Evolutionary conservation across 345 rosid genomes (phyloP).

Genomic region (Pugionium cornutum): DNA sequence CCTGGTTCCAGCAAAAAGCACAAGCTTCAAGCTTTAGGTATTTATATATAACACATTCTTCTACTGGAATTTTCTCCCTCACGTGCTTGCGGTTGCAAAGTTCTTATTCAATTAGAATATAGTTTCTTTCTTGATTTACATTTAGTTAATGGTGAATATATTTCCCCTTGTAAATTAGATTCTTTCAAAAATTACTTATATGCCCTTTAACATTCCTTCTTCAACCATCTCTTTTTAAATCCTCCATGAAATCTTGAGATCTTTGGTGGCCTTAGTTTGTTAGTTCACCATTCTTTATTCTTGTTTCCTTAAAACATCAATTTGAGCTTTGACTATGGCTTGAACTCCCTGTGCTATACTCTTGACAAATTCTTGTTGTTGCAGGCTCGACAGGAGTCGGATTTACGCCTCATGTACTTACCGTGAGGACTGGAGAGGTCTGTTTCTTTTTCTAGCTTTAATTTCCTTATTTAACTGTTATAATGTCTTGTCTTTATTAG

Average conservation of each 20-base stretch:
- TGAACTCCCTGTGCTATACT: background rate
- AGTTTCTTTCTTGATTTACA: slow-evolving; percentile 1
- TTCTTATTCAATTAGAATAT: slow-evolving; percentile 33
- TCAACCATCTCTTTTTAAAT: slow-evolving; percentile 1
- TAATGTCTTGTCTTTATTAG: background rate
- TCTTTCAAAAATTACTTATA: background rate
- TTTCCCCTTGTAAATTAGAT: background rate
- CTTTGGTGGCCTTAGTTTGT: background rate
- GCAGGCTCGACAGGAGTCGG: slow-evolving; percentile 62
- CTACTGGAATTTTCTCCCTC: slow-evolving; percentile 27
- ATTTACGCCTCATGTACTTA: slow-evolving; percentile 74
- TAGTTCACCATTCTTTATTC: background rate
- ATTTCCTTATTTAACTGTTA: background rate
- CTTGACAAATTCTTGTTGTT: slow-evolving; percentile 13
- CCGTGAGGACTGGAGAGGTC: slow-evolving; percentile 74
- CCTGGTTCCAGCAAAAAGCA: slow-evolving; percentile 61
- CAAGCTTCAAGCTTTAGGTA: slow-evolving; percentile 63
- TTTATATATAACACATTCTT: background rate
- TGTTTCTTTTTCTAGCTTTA: slow-evolving; percentile 7
- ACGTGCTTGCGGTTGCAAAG: slow-evolving; percentile 28
- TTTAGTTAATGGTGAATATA: slow-evolving; percentile 12
- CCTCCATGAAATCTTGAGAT: background rate
- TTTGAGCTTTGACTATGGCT: background rate
- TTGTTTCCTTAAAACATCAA: background rate
- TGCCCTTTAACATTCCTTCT: slow-evolving; percentile 24